Evolutionary conservation across 768 basidiomycete genomes (phyloP), one percentile per base, ranked within the genome.

Genomic region (Tylopilus sp.): DNA sequence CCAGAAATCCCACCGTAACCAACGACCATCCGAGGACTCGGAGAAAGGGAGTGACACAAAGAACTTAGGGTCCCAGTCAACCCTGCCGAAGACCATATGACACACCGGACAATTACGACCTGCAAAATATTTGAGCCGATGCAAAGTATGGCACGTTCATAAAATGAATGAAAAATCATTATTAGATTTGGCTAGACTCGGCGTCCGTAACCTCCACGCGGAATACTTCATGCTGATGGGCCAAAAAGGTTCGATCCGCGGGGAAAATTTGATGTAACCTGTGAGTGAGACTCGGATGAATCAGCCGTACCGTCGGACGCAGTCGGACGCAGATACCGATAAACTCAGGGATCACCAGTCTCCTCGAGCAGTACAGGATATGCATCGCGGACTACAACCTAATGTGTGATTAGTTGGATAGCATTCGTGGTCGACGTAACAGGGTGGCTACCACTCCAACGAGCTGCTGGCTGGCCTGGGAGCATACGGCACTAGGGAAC

Each of bases 11-110:
- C 8, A 31, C 11, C 37, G 14, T 30, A 10, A 33, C 2, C 26
- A 7, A 13, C 28, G 10, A 25, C n/a, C 19, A 37, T 46, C 54
- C 54, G 44, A 56, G 56, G 54, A 49, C 19, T 33, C 17, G 52
- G n/a, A n/a, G n/a, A 29, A 44, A 16, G 4, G 37, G 17, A 24
- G 29, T 13, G 7, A 24, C n/a, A 46, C 10, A 25, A 43, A 48
- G 34, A 17, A 17, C 22, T n/a, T 30, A 31, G 54, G 45, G 45
- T 42, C 40, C 38, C 14, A 17, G 9, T 13, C n/a, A 41, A 45
- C 45, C 26, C 30, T 31, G 41, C 17, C 17, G 12, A 21, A n/a
- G n/a, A 31, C 25, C 26, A n/a, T 26, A 21, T 6, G 9, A 31
- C 31, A 3, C 22, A 30, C 19, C 28, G 28, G 21, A 30, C 31